These are phyloP conservation scores for Syzygium malaccense DNA, from an alignment of 441 rosid genomes.

Conservation along the genomic window DNA sequence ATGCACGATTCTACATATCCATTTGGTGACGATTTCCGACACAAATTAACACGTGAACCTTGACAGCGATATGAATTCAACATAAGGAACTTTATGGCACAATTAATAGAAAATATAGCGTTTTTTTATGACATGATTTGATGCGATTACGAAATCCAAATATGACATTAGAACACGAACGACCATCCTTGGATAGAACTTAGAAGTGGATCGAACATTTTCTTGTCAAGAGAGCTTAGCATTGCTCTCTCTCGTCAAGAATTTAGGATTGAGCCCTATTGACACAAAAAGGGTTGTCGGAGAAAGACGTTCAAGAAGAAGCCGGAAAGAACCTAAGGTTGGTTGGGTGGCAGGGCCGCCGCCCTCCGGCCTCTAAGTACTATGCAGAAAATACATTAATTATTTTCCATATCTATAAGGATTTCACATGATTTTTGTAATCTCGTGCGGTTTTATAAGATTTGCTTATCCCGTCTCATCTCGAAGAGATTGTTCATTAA, in stretches of 20 bases:
- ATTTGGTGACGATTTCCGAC: not conserved
- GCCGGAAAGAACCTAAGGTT: not conserved
- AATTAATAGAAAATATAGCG: not conserved
- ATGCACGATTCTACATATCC: not conserved
- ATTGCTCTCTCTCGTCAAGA: not conserved
- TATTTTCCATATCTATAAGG: not conserved
- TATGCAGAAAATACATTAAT: not conserved
- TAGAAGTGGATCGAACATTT: not conserved
- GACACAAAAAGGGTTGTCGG: not conserved
- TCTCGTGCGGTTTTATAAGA: not conserved
- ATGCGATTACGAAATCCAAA: not conserved
- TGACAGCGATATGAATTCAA: not conserved
- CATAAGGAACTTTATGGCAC: not conserved
- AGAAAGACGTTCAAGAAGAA: not conserved
- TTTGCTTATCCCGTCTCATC: not conserved
- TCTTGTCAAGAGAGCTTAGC: not conserved
- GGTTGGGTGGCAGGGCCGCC: not conserved
- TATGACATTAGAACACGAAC: not conserved
- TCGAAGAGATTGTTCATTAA: not conserved
- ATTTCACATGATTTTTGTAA: not conserved
- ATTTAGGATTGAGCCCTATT: not conserved
- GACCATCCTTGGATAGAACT: not conserved
- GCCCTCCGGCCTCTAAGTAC: not conserved
- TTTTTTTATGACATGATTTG: not conserved
- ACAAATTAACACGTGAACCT: not conserved